Conservation (phyloP, 202 grass and related monocot species). For the Bolboschoenoplectus hybrid region DNA sequence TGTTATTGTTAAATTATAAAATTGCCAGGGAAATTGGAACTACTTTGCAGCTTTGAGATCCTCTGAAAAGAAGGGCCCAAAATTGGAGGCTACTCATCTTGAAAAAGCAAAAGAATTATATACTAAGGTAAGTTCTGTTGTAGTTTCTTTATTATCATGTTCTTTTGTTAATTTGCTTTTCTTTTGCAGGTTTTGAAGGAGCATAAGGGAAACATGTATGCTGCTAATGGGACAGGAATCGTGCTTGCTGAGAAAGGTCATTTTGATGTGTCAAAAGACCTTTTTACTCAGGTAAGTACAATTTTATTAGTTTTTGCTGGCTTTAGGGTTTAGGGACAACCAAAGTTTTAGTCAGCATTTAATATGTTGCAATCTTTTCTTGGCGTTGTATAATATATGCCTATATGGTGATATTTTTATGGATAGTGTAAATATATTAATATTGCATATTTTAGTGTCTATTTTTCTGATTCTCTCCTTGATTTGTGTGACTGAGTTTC, state of each 20-base stretch:
- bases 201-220: conserved; percentile 82
- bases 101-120: conserved; percentile 98
- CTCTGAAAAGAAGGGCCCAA: conserved; percentile 92
- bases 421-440: background rate
- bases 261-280: conserved; percentile 91
- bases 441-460: background rate
- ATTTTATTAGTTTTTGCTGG: conserved; percentile 25
- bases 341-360: background rate
- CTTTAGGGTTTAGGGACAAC: conserved; percentile 13
- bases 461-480: conserved; percentile 8
- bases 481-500: conserved; percentile 1
- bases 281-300: conserved; percentile 85
- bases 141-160: conserved; percentile 16
- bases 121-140: conserved; percentile 55
- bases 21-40: conserved; percentile 90
- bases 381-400: background rate
- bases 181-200: conserved; percentile 64
- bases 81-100: conserved; percentile 89
- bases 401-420: background rate
- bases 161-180: conserved; percentile 9
- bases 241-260: conserved; percentile 89
- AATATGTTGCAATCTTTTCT: background rate
- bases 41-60: conserved; percentile 90
- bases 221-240: conserved; percentile 93
- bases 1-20: background rate